Conservation (phyloP, 2,329 filamentous ascomycete genomes). For the Aspergillus sp. region DNA sequence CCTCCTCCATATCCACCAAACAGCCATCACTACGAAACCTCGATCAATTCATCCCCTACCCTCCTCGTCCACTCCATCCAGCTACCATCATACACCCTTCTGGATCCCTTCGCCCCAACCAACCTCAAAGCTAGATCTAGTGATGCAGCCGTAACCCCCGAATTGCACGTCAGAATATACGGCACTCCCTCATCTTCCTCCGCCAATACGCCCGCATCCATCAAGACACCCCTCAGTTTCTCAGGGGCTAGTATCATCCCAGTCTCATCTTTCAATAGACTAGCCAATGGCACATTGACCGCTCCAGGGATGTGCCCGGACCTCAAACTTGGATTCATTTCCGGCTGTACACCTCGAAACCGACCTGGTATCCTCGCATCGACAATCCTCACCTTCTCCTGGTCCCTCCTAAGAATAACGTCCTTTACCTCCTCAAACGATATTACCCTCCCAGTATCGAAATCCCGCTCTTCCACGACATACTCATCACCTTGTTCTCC, state of each 20-base stretch:
- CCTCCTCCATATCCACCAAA: not conserved
- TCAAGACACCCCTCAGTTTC: conserved; percentile 19
- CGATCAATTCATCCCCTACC: conserved; percentile 19
- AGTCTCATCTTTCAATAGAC: conserved; percentile 19
- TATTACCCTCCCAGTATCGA: conserved; percentile 12
- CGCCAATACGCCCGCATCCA: conserved; percentile 19
- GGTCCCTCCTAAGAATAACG: not conserved
- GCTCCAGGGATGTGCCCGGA: conserved; percentile 31
- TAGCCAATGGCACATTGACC: conserved; percentile 29
- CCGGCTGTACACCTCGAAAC: conserved; percentile 22
- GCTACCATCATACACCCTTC: conserved; percentile 35
- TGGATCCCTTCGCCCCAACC: conserved; percentile 21
- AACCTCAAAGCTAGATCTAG: conserved; percentile 27
- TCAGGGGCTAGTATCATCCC: conserved; percentile 14
- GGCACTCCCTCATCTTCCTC: conserved; percentile 1
- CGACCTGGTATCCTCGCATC: conserved; percentile 25
- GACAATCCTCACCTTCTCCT: conserved; percentile 15
- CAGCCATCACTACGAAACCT: not conserved
- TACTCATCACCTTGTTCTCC: not conserved
- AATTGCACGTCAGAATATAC: conserved; percentile 32
- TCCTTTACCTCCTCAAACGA: conserved; percentile 20
- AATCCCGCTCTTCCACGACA: not conserved
- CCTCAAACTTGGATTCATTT: conserved; percentile 18
- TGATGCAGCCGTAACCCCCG: conserved; percentile 32
- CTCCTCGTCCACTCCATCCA: conserved; percentile 34